phyloP scores from a whole-genome alignment of 169 alveolate species.

The Toxoplasma gondii region DNA sequence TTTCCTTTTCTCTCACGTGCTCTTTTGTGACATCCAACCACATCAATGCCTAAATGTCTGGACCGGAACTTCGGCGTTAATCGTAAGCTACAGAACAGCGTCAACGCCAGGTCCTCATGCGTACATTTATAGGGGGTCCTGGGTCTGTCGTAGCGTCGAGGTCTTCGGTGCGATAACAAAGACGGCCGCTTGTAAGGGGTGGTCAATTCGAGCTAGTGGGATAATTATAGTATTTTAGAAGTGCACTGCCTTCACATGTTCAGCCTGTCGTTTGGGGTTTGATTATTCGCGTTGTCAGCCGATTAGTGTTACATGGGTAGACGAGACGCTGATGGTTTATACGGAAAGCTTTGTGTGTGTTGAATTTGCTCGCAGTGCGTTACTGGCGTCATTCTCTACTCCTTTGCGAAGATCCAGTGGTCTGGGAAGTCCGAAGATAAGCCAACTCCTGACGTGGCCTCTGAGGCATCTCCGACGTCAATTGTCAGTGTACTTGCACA shows the following conservation, averaged over 20 bases:
- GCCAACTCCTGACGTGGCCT: background rate
- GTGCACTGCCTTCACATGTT: too few relatives aligned
- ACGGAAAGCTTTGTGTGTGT: background rate
- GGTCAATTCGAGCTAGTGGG: too few relatives aligned
- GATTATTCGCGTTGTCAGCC: background rate
- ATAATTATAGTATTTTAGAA: too few relatives aligned
- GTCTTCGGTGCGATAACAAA: too few relatives aligned
- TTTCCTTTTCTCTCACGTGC: slow-evolving; percentile 71
- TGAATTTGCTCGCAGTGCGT: slow-evolving; percentile 42
- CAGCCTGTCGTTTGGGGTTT: background rate
- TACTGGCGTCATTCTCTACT: slow-evolving; percentile 42
- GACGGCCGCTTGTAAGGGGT: too few relatives aligned
- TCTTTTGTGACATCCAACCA: slow-evolving; percentile 77
- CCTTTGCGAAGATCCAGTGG: slow-evolving; percentile 9
- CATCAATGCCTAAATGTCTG: slow-evolving; percentile 73
- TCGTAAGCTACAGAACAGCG: background rate
- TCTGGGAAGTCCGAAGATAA: background rate
- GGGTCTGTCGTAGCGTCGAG: background rate
- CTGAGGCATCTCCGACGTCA: background rate
- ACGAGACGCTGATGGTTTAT: background rate
- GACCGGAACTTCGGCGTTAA: slow-evolving; percentile 69
- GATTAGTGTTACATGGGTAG: background rate
- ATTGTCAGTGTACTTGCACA: background rate
- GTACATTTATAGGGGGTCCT: background rate
- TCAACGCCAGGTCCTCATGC: background rate